These are phyloP conservation scores for Fusarium beomiforme DNA, from an alignment of 2,329 filamentous ascomycete species.

Conservation along the genomic window DNA sequence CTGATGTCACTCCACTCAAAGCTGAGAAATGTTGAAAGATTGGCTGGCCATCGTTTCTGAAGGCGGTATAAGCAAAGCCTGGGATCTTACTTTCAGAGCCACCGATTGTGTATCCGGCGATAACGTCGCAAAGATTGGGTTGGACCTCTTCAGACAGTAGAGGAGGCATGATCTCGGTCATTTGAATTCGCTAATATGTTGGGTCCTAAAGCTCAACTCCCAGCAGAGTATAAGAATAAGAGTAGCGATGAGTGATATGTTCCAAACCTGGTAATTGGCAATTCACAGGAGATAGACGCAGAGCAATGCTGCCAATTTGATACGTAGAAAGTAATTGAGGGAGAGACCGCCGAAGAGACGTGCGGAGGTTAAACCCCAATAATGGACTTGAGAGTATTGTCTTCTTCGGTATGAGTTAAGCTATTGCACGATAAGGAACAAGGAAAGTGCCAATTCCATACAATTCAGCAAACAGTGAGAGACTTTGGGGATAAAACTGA, in stretches of 20 bases:
- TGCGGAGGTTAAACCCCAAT: neutral
- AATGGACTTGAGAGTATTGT: neutral
- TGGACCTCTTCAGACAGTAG: neutral
- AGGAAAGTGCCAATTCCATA: neutral
- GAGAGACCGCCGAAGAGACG: neutral
- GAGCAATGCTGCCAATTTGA: neutral
- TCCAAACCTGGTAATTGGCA: neutral
- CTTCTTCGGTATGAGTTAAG: neutral
- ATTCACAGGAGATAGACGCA: too few species aligned
- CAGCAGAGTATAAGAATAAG: neutral
- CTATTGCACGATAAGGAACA: accelerated
- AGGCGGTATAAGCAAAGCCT: neutral
- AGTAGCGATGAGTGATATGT: neutral
- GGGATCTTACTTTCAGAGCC: neutral
- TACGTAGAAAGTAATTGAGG: neutral
- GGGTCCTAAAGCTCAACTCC: neutral
- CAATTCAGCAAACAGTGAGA: neutral
- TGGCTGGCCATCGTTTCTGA: neutral
- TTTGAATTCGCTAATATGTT: neutral
- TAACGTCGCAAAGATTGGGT: neutral
- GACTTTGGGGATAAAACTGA: neutral
- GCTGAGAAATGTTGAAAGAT: neutral
- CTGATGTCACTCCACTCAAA: neutral
- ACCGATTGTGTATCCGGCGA: neutral
- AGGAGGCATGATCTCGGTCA: neutral